phyloP scores from a whole-genome alignment of 805 yeast species.

The Starmerella floricola region DNA sequence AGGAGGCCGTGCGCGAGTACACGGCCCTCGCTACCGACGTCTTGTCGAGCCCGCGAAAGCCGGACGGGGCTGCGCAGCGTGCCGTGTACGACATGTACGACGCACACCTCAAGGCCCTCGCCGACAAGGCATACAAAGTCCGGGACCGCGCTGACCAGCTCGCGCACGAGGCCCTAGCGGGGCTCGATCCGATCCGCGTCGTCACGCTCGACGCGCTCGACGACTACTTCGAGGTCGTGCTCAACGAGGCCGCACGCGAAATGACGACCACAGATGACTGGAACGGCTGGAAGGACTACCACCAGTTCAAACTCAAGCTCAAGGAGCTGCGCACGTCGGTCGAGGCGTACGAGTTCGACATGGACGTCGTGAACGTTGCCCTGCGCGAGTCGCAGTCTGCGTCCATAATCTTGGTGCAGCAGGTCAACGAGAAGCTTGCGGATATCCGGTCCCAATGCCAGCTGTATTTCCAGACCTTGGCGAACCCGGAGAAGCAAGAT shows the following conservation, averaged over 20 bases:
- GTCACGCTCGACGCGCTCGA: slow-evolving; percentile 25
- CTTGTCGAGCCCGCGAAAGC: slow-evolving; percentile 6
- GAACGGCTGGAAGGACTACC: slow-evolving; percentile 19
- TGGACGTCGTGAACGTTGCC: slow-evolving; percentile 20
- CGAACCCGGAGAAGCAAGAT: slow-evolving; percentile 10
- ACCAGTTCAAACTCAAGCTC: slow-evolving; percentile 19
- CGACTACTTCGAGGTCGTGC: slow-evolving; percentile 23
- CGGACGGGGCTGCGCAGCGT: slow-evolving; percentile 1
- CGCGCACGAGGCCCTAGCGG: slow-evolving; percentile 20
- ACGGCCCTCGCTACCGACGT: slow-evolving; percentile 19
- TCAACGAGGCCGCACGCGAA: slow-evolving; percentile 22
- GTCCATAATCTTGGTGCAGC: slow-evolving; percentile 21
- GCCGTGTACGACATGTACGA: slow-evolving; percentile 21
- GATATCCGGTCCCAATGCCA: slow-evolving; percentile 21
- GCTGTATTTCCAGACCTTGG: slow-evolving; percentile 22
- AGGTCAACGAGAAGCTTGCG: slow-evolving; percentile 17
- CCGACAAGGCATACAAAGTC: slow-evolving; percentile 21
- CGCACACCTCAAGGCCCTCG: slow-evolving; percentile 16
- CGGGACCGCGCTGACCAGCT: slow-evolving; percentile 22
- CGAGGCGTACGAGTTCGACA: slow-evolving; percentile 20
- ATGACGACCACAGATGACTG: slow-evolving; percentile 21
- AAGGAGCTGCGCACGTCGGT: slow-evolving; percentile 15
- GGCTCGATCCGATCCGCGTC: slow-evolving; percentile 18
- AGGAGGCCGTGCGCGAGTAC: slow-evolving; percentile 13
- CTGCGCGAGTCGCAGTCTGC: slow-evolving; percentile 24